Percentiles rank a stretch among this genome's conserved stretches.
Conservation (phyloP, 208 protist species). For the Hexamita inflata region DNA sequence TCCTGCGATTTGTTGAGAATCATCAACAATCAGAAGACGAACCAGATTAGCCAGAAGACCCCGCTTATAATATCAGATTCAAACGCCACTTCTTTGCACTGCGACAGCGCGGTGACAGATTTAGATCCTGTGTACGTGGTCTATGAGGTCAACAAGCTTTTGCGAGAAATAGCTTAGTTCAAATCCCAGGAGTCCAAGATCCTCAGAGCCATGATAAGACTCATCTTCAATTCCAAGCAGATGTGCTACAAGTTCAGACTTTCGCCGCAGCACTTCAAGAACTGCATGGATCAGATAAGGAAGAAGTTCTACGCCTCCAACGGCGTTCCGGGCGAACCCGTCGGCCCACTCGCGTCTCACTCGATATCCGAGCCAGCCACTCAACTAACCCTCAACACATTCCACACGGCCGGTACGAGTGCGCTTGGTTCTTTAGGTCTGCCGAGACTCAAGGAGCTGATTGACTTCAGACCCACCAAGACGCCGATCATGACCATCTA, state of each 20-base stretch:
- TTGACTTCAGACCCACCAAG: conserved; percentile 68
- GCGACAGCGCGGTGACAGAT: too few relatives aligned
- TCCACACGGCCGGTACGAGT: conserved; percentile 96
- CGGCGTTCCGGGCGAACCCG: conserved; percentile 67
- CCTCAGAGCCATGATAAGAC: conserved; percentile 65
- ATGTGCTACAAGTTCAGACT: conserved; percentile 77
- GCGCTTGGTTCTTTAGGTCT: conserved; percentile 93
- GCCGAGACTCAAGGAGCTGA: conserved; percentile 87
- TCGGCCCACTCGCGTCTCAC: conserved; percentile 86
- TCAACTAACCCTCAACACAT: conserved; percentile 99
- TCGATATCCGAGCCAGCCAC: conserved; percentile 94
- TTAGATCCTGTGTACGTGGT: too few relatives aligned
- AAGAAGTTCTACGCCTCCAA: conserved; percentile 70
- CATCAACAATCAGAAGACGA: too few relatives aligned
- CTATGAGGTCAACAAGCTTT: conserved; percentile 11
- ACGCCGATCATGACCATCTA: conserved; percentile 62
- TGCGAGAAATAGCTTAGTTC: neutral
- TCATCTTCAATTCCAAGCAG: conserved; percentile 71
- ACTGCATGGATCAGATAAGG: conserved; percentile 80
- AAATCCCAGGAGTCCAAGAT: neutral
- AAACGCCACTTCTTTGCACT: too few relatives aligned
- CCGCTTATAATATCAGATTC: too few relatives aligned
- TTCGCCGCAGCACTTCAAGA: conserved; percentile 76
- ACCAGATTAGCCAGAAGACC: too few relatives aligned
- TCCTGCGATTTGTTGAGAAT: too few relatives aligned